phyloP scores from a whole-genome alignment of 2,329 filamentous ascomycete species.

The Colletotrichum sp. region DNA sequence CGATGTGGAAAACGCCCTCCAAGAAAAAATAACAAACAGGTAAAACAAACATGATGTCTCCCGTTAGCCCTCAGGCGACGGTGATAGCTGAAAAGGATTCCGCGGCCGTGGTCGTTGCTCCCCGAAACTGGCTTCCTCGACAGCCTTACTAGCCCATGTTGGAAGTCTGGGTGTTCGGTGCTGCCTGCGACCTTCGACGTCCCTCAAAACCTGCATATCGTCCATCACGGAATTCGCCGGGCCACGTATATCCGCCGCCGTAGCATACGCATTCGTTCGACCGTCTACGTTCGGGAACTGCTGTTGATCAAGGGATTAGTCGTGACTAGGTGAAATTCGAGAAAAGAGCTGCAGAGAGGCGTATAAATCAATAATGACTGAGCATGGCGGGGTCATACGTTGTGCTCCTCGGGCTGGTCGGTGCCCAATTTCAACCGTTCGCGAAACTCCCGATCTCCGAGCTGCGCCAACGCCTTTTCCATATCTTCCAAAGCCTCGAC shows the following conservation, averaged over 20 bases:
- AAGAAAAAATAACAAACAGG: background rate
- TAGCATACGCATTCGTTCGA: background rate
- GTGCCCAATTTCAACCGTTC: slow-evolving; percentile 23
- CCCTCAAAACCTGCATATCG: slow-evolving; percentile 33
- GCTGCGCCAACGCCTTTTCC: slow-evolving; percentile 26
- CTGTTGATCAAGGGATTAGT: background rate
- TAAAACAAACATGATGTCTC: background rate
- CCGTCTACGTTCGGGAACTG: background rate
- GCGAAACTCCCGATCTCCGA: slow-evolving; percentile 30
- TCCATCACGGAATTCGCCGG: background rate
- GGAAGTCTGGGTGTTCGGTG: slow-evolving; percentile 28
- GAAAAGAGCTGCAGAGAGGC: background rate
- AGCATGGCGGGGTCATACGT: slow-evolving; percentile 32
- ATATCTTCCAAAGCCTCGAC: slow-evolving; percentile 30
- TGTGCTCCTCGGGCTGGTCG: slow-evolving; percentile 28
- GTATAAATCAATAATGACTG: background rate
- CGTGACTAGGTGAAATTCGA: background rate
- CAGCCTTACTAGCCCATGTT: slow-evolving; percentile 34
- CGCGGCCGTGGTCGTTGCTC: background rate
- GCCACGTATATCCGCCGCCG: background rate
- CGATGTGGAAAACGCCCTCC: background rate
- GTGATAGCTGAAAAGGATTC: background rate
- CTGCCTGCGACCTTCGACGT: slow-evolving; percentile 28
- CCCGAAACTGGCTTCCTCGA: slow-evolving; percentile 9
- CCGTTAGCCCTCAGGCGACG: background rate